phyloP scores from a whole-genome alignment of 164 flowering plant genomes.

The Litsea cubeba region DNA sequence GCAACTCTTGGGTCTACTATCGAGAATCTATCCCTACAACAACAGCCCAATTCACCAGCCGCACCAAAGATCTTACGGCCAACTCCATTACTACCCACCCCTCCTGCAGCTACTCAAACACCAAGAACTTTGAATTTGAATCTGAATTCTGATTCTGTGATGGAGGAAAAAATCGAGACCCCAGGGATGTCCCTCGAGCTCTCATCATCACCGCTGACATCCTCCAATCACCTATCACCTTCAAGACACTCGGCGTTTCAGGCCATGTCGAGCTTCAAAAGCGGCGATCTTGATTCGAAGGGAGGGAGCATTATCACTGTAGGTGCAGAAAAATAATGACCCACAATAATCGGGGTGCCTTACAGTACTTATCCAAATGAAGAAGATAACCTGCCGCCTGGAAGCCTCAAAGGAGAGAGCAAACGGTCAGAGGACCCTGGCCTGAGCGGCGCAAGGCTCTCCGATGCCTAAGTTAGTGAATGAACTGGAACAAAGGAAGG shows the following conservation, averaged over 20 bases:
- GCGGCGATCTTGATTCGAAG: constrained; percentile 23
- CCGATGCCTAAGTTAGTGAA: no score
- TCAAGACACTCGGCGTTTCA: constrained; percentile 29
- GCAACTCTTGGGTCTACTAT: background rate
- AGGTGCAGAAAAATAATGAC: no score
- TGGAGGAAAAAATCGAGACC: constrained; percentile 5
- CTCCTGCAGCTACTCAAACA: constrained; percentile 9
- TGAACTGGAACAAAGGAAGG: no score
- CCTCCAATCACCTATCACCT: constrained; percentile 6
- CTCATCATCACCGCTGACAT: constrained; percentile 3
- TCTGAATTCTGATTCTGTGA: constrained; percentile 15
- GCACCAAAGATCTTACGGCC: constrained; percentile 18
- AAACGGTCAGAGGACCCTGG: no score
- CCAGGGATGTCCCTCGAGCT: constrained; percentile 14
- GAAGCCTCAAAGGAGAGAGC: no score
- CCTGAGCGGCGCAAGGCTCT: no score
- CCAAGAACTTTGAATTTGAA: constrained; percentile 18
- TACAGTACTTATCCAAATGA: no score
- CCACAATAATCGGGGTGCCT: no score
- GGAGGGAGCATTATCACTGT: constrained; percentile 26
- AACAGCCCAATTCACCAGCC: background rate
- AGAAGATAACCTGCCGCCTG: no score
- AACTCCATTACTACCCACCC: constrained; percentile 20
- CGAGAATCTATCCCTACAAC: background rate
- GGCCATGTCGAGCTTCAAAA: constrained; percentile 11